Conservation (phyloP, 371 early-diverging fungal genomes). For the Mucor racemosus region DNA sequence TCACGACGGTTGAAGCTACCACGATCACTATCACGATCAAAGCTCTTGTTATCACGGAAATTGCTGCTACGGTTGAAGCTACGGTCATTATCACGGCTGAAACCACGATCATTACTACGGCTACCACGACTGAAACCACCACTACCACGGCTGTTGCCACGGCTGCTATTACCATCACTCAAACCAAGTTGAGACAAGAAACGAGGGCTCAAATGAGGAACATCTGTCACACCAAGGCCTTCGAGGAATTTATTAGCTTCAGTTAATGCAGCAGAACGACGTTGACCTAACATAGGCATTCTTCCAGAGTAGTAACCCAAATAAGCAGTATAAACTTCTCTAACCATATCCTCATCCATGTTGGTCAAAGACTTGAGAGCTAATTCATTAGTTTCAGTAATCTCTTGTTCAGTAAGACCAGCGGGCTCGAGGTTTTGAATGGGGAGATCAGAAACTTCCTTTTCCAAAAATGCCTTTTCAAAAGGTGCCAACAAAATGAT, state of each 20-base stretch:
- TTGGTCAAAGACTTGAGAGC: constrained; percentile 28
- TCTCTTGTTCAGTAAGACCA: constrained; percentile 39
- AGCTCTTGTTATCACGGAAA: constrained; percentile 3
- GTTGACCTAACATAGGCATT: constrained; percentile 43
- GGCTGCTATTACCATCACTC: constrained; percentile 12
- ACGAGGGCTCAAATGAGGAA: constrained; percentile 50
- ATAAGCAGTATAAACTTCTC: constrained; percentile 66
- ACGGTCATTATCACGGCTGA: constrained; percentile 15
- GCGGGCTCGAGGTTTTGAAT: constrained; percentile 52
- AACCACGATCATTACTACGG: constrained; percentile 9
- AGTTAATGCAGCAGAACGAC: constrained; percentile 44
- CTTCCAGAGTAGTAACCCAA: constrained; percentile 69
- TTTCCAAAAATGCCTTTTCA: constrained; percentile 75
- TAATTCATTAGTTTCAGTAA: constrained; percentile 21
- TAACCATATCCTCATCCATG: constrained; percentile 51
- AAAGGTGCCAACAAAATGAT: constrained; percentile 84
- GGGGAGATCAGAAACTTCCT: constrained; percentile 55
- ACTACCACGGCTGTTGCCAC: constrained; percentile 11
- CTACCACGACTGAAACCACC: constrained; percentile 18
- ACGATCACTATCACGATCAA: constrained; percentile 5
- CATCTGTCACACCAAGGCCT: constrained; percentile 50
- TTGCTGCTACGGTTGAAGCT: constrained; percentile 13
- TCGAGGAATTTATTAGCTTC: constrained; percentile 47
- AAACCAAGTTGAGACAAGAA: constrained; percentile 59
- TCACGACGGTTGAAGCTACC: constrained; percentile 12